Evolutionary conservation across 148 eudicot genomes (phyloP).

Genomic region (Nyssa sinensis): DNA sequence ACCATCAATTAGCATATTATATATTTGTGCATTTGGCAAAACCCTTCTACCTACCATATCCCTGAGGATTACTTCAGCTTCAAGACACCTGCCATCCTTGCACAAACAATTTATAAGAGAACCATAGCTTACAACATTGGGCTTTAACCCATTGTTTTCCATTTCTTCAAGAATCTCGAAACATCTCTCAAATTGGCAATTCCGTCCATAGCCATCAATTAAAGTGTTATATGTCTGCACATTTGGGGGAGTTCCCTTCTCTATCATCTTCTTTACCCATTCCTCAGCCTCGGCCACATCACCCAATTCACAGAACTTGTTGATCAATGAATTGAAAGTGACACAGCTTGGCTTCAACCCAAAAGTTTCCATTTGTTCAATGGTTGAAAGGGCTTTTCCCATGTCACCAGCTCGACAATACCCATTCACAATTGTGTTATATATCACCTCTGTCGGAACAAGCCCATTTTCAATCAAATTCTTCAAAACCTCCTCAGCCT

Average conservation of each 20-base stretch:
- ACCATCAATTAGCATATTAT: slow-evolving; percentile 77
- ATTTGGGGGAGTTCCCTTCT: slow-evolving; percentile 49
- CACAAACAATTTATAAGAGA: slow-evolving; percentile 65
- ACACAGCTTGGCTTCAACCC: slow-evolving; percentile 52
- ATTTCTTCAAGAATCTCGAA: slow-evolving; percentile 66
- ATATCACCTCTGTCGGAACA: slow-evolving; percentile 55
- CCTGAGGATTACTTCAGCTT: slow-evolving; percentile 59
- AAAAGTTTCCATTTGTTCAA: slow-evolving; percentile 51
- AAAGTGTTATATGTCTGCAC: slow-evolving; percentile 68
- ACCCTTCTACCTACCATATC: slow-evolving; percentile 69
- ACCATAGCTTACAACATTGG: slow-evolving; percentile 72
- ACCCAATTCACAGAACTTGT: slow-evolving; percentile 52
- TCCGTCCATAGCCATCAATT: slow-evolving; percentile 68
- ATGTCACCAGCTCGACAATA: slow-evolving; percentile 49
- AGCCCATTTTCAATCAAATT: slow-evolving; percentile 43
- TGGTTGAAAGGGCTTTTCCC: slow-evolving; percentile 42
- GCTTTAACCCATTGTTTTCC: slow-evolving; percentile 57
- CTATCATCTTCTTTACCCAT: slow-evolving; percentile 62
- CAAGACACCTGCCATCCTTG: slow-evolving; percentile 68
- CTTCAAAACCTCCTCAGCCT: slow-evolving; percentile 51
- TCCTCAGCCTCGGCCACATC: slow-evolving; percentile 55
- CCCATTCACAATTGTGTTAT: slow-evolving; percentile 63
- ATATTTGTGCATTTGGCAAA: slow-evolving; percentile 56
- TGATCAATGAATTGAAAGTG: slow-evolving; percentile 61
- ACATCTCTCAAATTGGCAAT: slow-evolving; percentile 52